These are phyloP conservation scores for Dianthus caryophyllus DNA, from an alignment of 148 eudicot genomes.

Conservation along the genomic window DNA sequence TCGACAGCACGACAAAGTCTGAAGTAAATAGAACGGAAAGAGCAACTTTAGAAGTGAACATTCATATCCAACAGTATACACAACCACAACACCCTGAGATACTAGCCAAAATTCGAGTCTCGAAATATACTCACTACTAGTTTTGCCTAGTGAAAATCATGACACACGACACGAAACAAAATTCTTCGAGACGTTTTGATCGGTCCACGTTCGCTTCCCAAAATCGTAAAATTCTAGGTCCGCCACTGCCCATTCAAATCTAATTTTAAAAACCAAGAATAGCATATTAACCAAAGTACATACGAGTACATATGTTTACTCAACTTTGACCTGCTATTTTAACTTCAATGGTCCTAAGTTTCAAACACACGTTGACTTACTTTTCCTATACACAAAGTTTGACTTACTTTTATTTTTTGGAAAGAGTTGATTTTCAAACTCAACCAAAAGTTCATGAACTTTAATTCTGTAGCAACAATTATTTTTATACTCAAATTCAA, in stretches of 20 bases:
- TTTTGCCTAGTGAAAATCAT: too few relatives aligned
- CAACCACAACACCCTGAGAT: too few relatives aligned
- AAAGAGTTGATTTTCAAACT: background rate
- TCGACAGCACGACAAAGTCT: background rate
- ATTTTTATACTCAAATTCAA: background rate
- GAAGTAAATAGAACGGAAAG: background rate
- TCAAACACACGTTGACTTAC: background rate
- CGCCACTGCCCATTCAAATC: too few relatives aligned
- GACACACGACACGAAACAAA: too few relatives aligned
- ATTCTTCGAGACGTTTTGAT: too few relatives aligned
- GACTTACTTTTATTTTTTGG: too few relatives aligned
- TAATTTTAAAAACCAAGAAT: background rate
- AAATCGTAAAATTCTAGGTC: too few relatives aligned
- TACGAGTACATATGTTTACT: background rate
- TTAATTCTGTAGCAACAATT: background rate
- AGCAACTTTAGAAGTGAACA: background rate
- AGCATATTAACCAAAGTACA: background rate
- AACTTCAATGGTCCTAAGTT: background rate
- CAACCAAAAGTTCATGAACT: background rate
- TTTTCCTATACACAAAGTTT: too few relatives aligned
- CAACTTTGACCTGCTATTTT: background rate
- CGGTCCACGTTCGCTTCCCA: too few relatives aligned
- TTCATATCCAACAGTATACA: too few relatives aligned
- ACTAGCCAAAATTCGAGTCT: background rate
- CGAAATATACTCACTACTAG: background rate